phyloP scores from a whole-genome alignment of 805 yeast genomes.

The Yarrowia sp. region DNA sequence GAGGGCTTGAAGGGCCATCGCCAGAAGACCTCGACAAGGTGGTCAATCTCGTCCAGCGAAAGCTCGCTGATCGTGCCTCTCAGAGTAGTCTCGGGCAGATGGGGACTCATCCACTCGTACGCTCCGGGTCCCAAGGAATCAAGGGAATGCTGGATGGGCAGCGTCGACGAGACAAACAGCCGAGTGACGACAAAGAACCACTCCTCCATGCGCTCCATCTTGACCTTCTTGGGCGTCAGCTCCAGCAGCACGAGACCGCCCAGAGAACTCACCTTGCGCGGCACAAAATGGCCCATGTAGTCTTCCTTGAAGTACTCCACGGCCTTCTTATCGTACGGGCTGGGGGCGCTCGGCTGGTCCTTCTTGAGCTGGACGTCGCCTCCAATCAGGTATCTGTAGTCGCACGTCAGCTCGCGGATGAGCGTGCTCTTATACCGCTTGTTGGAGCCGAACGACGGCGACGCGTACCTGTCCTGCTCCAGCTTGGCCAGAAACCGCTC shows the following conservation, averaged over 20 bases:
- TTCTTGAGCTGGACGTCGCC: background rate
- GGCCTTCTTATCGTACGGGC: background rate
- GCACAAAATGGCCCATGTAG: background rate
- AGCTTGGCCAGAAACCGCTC: background rate
- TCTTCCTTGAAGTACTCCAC: background rate
- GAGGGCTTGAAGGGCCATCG: conserved; percentile 22
- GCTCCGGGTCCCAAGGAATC: conserved; percentile 15
- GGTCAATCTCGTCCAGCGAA: background rate
- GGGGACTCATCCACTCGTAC: conserved; percentile 8
- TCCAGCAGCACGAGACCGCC: background rate
- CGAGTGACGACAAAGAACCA: background rate
- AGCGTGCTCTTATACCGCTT: background rate
- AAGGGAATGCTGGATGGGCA: background rate
- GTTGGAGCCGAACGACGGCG: too few species aligned
- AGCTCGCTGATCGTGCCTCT: background rate
- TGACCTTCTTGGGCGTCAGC: conserved; percentile 4
- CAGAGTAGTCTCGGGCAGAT: background rate
- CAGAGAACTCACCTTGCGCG: background rate
- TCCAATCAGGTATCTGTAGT: conserved; percentile 15
- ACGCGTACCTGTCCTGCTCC: background rate
- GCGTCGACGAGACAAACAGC: background rate
- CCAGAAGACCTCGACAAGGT: conserved; percentile 2
- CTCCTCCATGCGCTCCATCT: background rate
- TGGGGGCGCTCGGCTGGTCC: too few species aligned
- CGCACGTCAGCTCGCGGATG: conserved; percentile 6